Conservation (phyloP, 768 basidiomycete genomes). For the Suillus subalutaceus region DNA sequence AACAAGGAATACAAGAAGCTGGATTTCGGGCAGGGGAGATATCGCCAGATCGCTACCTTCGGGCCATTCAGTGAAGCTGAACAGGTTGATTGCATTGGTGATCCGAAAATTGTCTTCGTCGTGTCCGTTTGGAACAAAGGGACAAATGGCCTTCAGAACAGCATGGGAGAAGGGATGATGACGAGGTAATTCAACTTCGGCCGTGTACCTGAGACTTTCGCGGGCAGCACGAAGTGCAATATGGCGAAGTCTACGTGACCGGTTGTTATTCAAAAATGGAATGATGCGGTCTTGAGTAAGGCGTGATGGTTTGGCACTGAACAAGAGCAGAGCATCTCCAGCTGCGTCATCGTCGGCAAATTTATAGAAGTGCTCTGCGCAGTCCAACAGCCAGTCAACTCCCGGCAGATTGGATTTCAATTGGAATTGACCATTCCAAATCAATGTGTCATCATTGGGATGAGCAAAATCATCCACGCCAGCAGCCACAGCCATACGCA, state of each 20-base stretch:
- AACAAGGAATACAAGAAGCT: not conserved
- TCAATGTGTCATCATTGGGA: not conserved
- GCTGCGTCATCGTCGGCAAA: not conserved
- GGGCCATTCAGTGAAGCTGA: not conserved
- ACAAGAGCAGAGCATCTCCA: not conserved
- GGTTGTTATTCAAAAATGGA: not conserved
- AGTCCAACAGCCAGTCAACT: not conserved
- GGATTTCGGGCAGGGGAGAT: not conserved
- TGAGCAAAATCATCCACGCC: not conserved
- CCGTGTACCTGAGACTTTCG: too few species aligned
- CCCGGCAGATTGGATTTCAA: accelerated
- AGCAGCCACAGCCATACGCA: slow-evolving; percentile 1
- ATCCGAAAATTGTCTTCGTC: not conserved
- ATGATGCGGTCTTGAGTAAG: not conserved
- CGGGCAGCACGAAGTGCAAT: not conserved
- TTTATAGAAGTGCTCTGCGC: not conserved
- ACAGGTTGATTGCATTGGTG: not conserved
- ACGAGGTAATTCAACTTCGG: too few species aligned
- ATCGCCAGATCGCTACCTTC: not conserved
- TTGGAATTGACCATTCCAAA: not conserved
- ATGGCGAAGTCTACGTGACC: not conserved
- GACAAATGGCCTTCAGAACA: not conserved
- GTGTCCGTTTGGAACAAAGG: not conserved
- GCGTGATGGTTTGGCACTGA: not conserved
- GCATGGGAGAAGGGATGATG: not conserved